phyloP scores from a whole-genome alignment of 192 early-diverging fungal genomes.

The Haplosporangium gracile region DNA sequence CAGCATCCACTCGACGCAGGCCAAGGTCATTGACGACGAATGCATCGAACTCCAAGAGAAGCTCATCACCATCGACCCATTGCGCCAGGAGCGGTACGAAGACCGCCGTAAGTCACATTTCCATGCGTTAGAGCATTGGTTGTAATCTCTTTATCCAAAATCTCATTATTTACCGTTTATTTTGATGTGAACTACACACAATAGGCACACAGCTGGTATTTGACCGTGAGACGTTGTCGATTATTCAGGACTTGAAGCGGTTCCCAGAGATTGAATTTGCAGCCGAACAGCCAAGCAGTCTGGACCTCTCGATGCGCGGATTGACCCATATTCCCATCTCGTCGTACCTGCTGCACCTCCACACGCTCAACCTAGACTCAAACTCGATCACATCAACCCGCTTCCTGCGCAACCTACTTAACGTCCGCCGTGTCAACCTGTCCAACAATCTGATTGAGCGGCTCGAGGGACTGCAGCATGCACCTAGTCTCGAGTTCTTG shows the following conservation, averaged over 20 bases:
- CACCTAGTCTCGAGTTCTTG: constrained; percentile 38
- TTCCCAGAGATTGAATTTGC: constrained; percentile 44
- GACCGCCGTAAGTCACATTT: constrained; percentile 63
- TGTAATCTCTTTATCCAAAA: background rate
- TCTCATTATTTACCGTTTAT: background rate
- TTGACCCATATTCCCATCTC: constrained; percentile 51
- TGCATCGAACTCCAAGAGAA: constrained; percentile 61
- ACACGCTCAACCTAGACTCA: constrained; percentile 46
- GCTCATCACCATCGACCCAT: constrained; percentile 67
- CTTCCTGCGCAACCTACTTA: constrained; percentile 41
- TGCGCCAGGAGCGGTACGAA: constrained; percentile 67
- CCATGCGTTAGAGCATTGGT: background rate
- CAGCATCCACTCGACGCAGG: constrained; percentile 28
- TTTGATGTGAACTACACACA: background rate
- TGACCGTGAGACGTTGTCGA: constrained; percentile 42
- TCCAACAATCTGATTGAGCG: constrained; percentile 55
- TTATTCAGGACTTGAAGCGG: constrained; percentile 39
- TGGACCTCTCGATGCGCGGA: constrained; percentile 52
- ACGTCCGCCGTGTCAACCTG: constrained; percentile 35
- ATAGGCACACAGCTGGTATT: constrained; percentile 48
- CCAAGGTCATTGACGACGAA: constrained; percentile 53
- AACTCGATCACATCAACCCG: constrained; percentile 49
- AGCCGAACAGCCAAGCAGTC: constrained; percentile 8
- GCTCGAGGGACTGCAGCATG: constrained; percentile 48
- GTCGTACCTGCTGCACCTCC: constrained; percentile 42